Conservation (phyloP, 2,329 filamentous ascomycete species). For the Magnaporthiopsis rhizophila region DNA sequence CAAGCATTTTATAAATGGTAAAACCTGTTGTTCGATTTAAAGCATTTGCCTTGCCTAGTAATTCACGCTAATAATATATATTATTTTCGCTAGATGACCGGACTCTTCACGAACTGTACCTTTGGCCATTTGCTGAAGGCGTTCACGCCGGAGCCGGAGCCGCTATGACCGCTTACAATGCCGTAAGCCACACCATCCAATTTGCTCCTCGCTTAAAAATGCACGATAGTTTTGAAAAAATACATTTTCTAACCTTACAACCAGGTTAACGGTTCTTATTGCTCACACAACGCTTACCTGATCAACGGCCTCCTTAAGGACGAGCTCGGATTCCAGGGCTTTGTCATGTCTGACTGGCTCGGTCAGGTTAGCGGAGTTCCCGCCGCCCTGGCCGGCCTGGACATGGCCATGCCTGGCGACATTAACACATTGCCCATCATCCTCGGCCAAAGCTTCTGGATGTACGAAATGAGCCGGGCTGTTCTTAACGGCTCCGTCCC, state of each 20-base stretch:
- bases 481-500: conserved; percentile 51
- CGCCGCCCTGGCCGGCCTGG: conserved; percentile 65
- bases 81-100: conserved; percentile 48
- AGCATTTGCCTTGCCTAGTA: not conserved
- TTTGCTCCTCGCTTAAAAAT: too few relatives aligned
- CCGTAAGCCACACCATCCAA: conserved; percentile 10
- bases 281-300: conserved; percentile 69
- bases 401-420: conserved; percentile 55
- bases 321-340: conserved; percentile 75
- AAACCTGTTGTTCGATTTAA: conserved; percentile 21
- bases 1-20: conserved; percentile 45
- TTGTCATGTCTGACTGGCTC: conserved; percentile 73
- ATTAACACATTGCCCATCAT: conserved; percentile 38
- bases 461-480: conserved; percentile 43
- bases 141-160: conserved; percentile 58
- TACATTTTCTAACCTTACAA: not conserved
- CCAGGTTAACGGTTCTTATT: conserved; percentile 73
- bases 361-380: conserved; percentile 69
- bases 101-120: conserved; percentile 67
- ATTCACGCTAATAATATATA: not conserved
- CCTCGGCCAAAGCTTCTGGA: conserved; percentile 45
- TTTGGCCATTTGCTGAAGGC: too few relatives aligned
- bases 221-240: too few relatives aligned
- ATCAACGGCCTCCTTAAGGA: conserved; percentile 71
- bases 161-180: conserved; percentile 62